Evolutionary conservation across 331 rosid species (phyloP), one percentile per base, ranked within the genome.

Genomic region (Pyracantha coccinea): DNA sequence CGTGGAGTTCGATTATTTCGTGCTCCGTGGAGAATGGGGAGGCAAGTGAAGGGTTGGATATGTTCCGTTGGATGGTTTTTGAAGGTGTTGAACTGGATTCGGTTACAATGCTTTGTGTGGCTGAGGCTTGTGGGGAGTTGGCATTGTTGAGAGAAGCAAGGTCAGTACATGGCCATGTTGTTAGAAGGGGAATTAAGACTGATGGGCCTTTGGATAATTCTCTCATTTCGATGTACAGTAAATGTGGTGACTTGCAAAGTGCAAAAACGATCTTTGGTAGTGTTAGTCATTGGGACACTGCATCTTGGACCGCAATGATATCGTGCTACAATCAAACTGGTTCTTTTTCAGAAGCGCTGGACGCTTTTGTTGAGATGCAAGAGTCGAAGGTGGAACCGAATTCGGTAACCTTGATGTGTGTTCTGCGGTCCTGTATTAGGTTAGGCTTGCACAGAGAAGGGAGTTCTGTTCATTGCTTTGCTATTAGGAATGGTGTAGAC

Each of bases 241-340:
- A 90, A 67, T 94, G 93, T 73, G 89, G 87, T 32, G 80, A 79
- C 85, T 75, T 90, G 75, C 45, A 53, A 23, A 75, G 78, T 73
- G 91, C 89, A 25, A 81, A 86, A 77, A 60, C 41, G 59, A 33
- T 88, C 27, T 91, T 92, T 73, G 71, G 29, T 60, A 74, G 27
- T 47, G 62, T 85, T 19, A 8, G 44, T 69, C 44, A 59, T 50
- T 81, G 69, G 54, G 80, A 78, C 71, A 85, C 89, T 79, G 80
- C 86, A 66, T 85, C 88, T 68, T 91, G 97, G 96, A 90, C 93
- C 25, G 86, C 93, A 21, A 83, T 94, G 93, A 86, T 91, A 76
- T 92, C 96, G 44, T 75, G 91, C 75, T 88, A 80, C 73, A 87
- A 89, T 87, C 92, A 84, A 74, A 77, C 50, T 13, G 85, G 85